Evolutionary conservation across 495 filamentous ascomycete species (phyloP), one percentile per base, ranked within the genome.

Genomic region (Penicillium lagena): DNA sequence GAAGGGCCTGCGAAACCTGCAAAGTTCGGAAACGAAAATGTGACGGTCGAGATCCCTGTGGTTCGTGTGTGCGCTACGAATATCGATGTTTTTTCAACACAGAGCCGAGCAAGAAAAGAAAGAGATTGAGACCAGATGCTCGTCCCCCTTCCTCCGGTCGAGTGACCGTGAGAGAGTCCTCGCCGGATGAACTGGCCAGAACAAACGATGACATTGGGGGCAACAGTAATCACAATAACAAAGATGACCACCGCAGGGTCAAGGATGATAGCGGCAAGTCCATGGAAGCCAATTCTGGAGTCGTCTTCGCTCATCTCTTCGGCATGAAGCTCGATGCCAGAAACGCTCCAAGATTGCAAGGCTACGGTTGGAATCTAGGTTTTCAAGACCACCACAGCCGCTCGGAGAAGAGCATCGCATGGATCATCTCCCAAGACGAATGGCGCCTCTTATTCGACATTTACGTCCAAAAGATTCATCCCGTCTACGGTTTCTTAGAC

Each of bases 401-500:
- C 30, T 44, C 60, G 9, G 12, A 42, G 12, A 29, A 35, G 7
- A 47, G 54, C 8, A 51, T 55, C 37, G 51, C 40, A 52, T 28
- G 28, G 31, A 30, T 31, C 22, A 4, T 29, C n/a, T 44, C n/a
- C 29, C 14, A 13, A 29, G 34, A 14, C 14, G 42, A 44, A 29
- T 44, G n/a, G 42, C 17, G 2, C 33, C 34, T 37, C 53, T 53
- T 28, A 35, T 54, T 4, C n/a, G 45, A 46, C 7, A 44, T 63
- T 9, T 72, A 70, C 42, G 66, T 67, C 28, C 47, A 47, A 2
- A 51, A 58, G 14, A 40, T 70, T 9, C 52, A 67, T 46, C 56
- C 62, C 6, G 42, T 60, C 8, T 71, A 66, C 35, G 64, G 56
- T 1, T 58, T 73, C 37, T 29, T 72, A 12, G 64, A 68, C 43